Conservation (phyloP, 163 green algal genomes). For the Trebouxia gelatinosa region DNA sequence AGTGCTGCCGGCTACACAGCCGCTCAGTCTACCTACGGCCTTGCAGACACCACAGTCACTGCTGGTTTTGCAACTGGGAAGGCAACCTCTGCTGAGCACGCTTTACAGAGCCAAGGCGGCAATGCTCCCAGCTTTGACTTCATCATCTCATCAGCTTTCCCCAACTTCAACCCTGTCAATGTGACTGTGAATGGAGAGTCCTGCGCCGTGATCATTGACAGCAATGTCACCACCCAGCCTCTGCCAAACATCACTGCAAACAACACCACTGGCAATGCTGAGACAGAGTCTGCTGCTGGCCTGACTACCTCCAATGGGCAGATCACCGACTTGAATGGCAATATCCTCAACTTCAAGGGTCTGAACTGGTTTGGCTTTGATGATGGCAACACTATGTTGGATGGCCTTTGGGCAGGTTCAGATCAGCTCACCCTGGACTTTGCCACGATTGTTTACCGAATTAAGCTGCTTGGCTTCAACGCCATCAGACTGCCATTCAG, state of each 20-base stretch:
- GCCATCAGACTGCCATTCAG: constrained; percentile 47
- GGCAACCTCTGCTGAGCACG: neutral
- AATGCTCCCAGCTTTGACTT: constrained; percentile 17
- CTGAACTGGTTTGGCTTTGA: constrained; percentile 54
- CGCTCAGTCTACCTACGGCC: constrained; percentile 5
- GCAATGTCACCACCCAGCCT: constrained; percentile 8
- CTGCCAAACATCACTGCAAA: neutral
- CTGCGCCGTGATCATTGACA: constrained; percentile 11
- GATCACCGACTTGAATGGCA: constrained; percentile 34
- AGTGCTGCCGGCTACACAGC: constrained; percentile 11
- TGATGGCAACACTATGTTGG: constrained; percentile 30
- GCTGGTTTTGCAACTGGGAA: neutral
- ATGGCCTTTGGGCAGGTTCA: constrained; percentile 40
- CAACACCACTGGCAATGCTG: neutral
- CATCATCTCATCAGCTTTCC: neutral
- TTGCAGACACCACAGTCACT: neutral
- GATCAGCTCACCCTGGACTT: constrained; percentile 38
- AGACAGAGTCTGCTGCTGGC: constrained; percentile 7
- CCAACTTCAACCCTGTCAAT: constrained; percentile 14
- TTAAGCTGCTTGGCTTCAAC: constrained; percentile 50
- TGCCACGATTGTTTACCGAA: constrained; percentile 38
- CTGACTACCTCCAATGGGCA: constrained; percentile 32
- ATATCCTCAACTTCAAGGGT: constrained; percentile 36
- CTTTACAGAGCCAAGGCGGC: neutral
- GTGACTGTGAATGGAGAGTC: constrained; percentile 4